Percentiles rank a stretch among this genome's conserved stretches.
phyloP scores from a whole-genome alignment of 2,329 filamentous ascomycete genomes.

The Dothideomycetes sp. region DNA sequence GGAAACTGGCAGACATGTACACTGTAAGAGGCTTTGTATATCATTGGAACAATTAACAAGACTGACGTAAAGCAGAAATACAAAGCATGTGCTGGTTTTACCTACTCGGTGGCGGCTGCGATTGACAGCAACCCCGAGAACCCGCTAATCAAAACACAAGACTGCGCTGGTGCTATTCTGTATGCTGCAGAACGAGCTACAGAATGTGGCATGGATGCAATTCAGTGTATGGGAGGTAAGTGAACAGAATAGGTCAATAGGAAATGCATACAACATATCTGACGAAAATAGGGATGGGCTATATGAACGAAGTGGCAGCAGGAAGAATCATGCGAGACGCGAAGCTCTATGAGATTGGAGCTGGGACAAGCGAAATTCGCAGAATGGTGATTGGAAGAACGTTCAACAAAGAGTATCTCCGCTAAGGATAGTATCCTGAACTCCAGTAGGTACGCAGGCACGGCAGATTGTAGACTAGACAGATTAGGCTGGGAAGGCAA shows the following conservation, averaged over 20 bases:
- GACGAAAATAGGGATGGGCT: conserved; percentile 34
- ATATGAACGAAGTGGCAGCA: conserved; percentile 88
- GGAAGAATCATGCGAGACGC: conserved; percentile 71
- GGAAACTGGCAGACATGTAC: conserved; percentile 93
- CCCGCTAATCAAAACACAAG: conserved; percentile 61
- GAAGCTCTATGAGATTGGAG: conserved; percentile 90
- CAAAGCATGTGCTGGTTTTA: conserved; percentile 74
- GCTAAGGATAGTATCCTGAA: not conserved
- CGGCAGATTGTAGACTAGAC: no score
- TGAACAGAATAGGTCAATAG: conserved; percentile 59
- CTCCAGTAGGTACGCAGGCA: no score
- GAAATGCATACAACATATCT: no score
- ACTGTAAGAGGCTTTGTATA: conserved; percentile 36
- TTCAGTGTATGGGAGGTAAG: conserved; percentile 70
- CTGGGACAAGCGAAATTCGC: conserved; percentile 87
- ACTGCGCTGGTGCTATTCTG: conserved; percentile 88
- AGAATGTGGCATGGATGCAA: conserved; percentile 74
- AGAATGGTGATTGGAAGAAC: conserved; percentile 88
- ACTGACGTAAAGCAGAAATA: conserved; percentile 52
- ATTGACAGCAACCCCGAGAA: conserved; percentile 54
- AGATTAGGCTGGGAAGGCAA: no score
- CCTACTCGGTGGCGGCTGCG: conserved; percentile 66
- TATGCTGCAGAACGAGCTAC: conserved; percentile 88
- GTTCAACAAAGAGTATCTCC: conserved; percentile 68
- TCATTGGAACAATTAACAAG: no score